Conservation (phyloP, 352 stramenopile genomes). For the Pythium dissotocum region DNA sequence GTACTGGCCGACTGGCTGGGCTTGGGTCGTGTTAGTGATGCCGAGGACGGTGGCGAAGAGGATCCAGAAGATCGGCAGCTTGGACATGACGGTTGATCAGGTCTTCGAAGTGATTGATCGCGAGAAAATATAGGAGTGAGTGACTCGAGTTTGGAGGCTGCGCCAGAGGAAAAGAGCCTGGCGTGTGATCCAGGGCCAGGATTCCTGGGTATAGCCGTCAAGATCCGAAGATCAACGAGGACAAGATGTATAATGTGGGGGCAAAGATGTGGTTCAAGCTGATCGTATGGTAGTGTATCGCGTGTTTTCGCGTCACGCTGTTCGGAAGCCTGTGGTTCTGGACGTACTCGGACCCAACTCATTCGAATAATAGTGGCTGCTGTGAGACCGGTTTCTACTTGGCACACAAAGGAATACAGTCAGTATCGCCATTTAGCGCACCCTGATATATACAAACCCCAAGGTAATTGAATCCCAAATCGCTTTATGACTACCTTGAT, state of each 20-base stretch:
- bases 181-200: too few species aligned
- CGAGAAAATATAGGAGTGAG: background rate
- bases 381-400: too few species aligned
- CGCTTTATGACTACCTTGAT: too few species aligned
- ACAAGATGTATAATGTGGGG: background rate
- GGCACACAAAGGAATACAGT: too few species aligned
- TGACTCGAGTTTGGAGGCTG: background rate
- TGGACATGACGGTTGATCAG: background rate
- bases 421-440: too few species aligned
- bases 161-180: too few species aligned
- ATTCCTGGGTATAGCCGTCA: too few species aligned
- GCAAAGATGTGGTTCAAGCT: background rate
- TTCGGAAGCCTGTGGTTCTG: background rate
- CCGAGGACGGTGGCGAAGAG: background rate
- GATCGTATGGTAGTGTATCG: background rate
- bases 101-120: background rate
- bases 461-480: too few species aligned
- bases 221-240: background rate
- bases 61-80: background rate
- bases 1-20: slow-evolving; percentile 24
- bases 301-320: background rate
- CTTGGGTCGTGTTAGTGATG: background rate
- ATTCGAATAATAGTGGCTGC: too few species aligned
- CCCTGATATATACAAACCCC: too few species aligned
- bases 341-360: too few species aligned